Evolutionary conservation across 345 rosid species (phyloP), one percentile per base, ranked within the genome.

Genomic region (Eucalyptus erythrocorys): DNA sequence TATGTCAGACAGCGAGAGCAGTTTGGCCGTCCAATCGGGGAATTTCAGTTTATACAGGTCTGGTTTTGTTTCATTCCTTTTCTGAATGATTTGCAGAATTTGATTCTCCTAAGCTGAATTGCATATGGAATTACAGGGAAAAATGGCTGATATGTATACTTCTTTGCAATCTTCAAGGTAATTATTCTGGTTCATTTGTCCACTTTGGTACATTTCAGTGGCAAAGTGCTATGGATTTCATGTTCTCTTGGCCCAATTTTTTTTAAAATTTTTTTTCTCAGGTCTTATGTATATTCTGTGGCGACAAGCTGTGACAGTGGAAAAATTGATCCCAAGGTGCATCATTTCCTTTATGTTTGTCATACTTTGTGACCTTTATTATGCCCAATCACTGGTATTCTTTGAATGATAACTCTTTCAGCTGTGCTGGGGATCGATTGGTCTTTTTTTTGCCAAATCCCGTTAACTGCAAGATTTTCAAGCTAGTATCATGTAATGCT

Each of bases 1-100:
- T 96, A 97, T 89, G 91, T 96, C 88, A 90, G 92, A 51, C 97
- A 97, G 89, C 91, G 99, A 89, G 95, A 93, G 91, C 99, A 97
- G 89, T 97, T 96, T 93, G 99, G 99, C 86, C 98, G 93, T 87
- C 98, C 98, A 86, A 91, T 97, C 71, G 98, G 98, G 80, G 98
- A 95, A 89, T 96, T 96, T 91, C 98, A 96, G 92, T 96, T 97
- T 92, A 95, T 97, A 90, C 99, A 96, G 98, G 99, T 96, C 90
- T 85, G 48, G 61, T 85, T 59, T 88, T 57, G 76, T 88, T 86
- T 61, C 16, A 24, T 88, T 68, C 59, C 11, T 88, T 88, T n/a
- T 86, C 43, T 89, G 43, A 26, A 7, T 30, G 49, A 34, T 87
- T 64, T 88, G 68, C 49, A 86, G 61, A 1, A 85, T 48, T 45